phyloP scores from a whole-genome alignment of 1,284 basidiomycete species.

The Rhizoctonia solani region DNA sequence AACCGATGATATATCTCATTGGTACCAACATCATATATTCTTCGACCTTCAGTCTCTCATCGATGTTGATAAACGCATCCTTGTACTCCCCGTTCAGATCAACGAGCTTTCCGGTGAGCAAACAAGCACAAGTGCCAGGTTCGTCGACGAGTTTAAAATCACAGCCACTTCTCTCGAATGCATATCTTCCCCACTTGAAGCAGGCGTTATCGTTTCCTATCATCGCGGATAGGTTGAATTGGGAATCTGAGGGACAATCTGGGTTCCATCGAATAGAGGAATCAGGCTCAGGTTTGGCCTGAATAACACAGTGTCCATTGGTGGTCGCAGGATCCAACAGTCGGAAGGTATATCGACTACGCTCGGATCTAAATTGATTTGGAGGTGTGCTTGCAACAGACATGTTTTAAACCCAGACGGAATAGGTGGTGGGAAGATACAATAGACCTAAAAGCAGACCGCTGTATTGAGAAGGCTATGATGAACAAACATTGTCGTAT shows the following conservation, averaged over 20 bases:
- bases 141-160: not conserved
- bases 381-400: too few relatives aligned
- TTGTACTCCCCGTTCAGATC: not conserved
- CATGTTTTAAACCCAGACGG: too few relatives aligned
- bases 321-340: not conserved
- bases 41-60: not conserved
- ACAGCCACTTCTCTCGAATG: not conserved
- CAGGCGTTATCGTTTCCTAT: slow-evolving; percentile 6
- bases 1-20: not conserved
- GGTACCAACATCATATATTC: not conserved
- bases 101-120: not conserved
- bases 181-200: slow-evolving; percentile 1
- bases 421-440: too few relatives aligned
- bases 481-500: too few relatives aligned
- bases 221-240: slow-evolving; percentile 10
- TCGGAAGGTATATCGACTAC: not conserved
- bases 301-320: not conserved
- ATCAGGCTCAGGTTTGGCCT: not conserved
- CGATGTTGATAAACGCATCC: not conserved
- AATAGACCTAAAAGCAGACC: too few relatives aligned
- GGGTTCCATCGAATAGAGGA: slow-evolving; percentile 17
- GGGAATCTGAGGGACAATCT: not conserved
- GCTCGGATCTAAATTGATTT: not conserved
- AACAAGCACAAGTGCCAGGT: not conserved
- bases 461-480: too few relatives aligned